Conservation (phyloP, 345 rosid species). For the Alliaria petiolata region DNA sequence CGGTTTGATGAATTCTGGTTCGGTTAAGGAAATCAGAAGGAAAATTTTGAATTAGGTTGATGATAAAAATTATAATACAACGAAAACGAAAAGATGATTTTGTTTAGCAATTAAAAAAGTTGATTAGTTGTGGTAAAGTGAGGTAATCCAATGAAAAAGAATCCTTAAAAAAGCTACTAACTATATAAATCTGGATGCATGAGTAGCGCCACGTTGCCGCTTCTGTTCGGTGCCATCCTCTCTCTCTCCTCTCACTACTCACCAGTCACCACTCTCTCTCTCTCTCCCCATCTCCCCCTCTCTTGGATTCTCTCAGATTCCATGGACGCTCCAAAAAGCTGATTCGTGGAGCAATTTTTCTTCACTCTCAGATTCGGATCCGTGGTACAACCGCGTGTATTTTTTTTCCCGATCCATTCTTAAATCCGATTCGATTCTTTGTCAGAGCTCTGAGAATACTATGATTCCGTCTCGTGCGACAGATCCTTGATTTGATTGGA, state of each 20-base stretch:
- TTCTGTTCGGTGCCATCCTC: slow-evolving; percentile 33
- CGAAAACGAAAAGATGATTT: no score
- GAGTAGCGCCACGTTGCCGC: slow-evolving; percentile 54
- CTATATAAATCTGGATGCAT: slow-evolving; percentile 22
- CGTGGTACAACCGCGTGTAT: background rate
- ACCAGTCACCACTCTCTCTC: slow-evolving; percentile 11
- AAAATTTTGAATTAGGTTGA: no score
- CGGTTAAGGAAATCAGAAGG: no score
- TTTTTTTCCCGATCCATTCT: slow-evolving; percentile 33
- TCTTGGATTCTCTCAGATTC: slow-evolving; percentile 36
- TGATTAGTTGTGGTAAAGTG: background rate
- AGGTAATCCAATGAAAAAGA: background rate
- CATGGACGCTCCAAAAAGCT: slow-evolving; percentile 34
- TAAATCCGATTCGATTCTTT: slow-evolving; percentile 22
- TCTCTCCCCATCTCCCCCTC: slow-evolving; percentile 2
- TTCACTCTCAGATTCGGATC: slow-evolving; percentile 43
- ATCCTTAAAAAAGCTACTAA: background rate
- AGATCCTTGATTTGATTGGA: slow-evolving; percentile 24
- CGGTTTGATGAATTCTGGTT: no score
- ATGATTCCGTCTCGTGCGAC: background rate
- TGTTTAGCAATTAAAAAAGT: background rate
- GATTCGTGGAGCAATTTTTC: slow-evolving; percentile 19
- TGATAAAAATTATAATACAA: no score
- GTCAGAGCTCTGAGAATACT: background rate
- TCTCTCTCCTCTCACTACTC: slow-evolving; percentile 19